Base-by-base conservation (phyloP, 108 stramenopile species). In the Fragilaria crotonensis region DNA sequence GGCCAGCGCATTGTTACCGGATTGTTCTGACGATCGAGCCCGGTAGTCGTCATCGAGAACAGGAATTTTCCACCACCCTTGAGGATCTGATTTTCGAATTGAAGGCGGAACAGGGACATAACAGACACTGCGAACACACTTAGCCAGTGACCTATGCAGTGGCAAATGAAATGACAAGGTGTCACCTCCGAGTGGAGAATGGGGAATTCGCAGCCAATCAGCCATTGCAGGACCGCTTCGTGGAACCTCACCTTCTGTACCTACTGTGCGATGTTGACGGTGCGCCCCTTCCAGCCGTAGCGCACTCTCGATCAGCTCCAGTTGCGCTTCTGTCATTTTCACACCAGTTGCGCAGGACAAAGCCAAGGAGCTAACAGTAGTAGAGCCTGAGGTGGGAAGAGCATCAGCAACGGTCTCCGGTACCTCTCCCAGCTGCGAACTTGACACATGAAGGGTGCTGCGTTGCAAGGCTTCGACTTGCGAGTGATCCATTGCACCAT, bases 81-180 rank as follows among this genome's bases (percentile, higher is more conserved):
- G 33, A 11, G 85, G 65, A 48, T 81, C 59, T 45, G 60, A 56
- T 7, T 71, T 62, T 41, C 84, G 78, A 22, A 77, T 56, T 25
- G 72, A 52, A 30, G 69, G 69, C 14, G 91, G 80, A 1, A 93
- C 85, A 46, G 81, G 72, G 4, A 89, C 68, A 18, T 72, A 58
- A 52, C 87, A 90, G n/a, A 81, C 59, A 55, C 79, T 78, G 25
- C 71, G 66, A 5, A 94, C 64, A 57, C 78, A 83, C 49, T 85
- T 78, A 1, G 89, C 93, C 41, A 94, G 54, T 7, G 89, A 79
- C 52, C 93, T 66, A 46, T 95, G 89, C 19, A 95, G 54, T 5
- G 93, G 93, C 26, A 95, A 67, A 70, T 95, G 93, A 52, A 95
- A 90, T 3, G 89, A 90, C 28, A 95, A 60, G 22, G 84, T 68